phyloP scores from a whole-genome alignment of 169 alveolate genomes.

The Eimeria necatrix region DNA sequence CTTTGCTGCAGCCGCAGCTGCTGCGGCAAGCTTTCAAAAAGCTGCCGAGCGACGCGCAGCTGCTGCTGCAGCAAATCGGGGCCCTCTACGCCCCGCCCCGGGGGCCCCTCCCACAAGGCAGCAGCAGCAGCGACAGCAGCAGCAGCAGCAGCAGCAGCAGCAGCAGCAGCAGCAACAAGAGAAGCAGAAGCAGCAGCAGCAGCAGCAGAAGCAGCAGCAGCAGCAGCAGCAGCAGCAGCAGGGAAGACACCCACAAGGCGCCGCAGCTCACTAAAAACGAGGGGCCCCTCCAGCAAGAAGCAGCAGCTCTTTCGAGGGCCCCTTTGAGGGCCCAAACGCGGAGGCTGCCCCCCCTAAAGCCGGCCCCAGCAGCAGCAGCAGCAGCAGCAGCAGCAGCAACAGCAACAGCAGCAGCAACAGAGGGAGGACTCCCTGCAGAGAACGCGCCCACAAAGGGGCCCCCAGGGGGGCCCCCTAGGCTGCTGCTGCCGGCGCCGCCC shows the following conservation, averaged over 20 bases:
- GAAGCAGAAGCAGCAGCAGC: constrained; percentile 41
- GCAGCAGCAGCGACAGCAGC: constrained; percentile 12
- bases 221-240: constrained; percentile 56
- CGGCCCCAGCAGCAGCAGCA: constrained; percentile 21
- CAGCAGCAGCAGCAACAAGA: constrained; percentile 30
- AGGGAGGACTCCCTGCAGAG: constrained; percentile 1
- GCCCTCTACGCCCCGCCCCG: neutral
- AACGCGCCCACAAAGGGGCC: neutral
- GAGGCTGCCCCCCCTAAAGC: constrained; percentile 21
- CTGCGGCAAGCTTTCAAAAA: neutral
- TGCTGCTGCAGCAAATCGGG: constrained; percentile 35
- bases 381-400: constrained; percentile 51
- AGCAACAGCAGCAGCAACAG: constrained; percentile 14
- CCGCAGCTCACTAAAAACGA: neutral
- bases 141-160: constrained; percentile 54
- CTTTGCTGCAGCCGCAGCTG: neutral
- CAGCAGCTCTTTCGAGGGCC: neutral
- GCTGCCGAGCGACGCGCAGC: constrained; percentile 6
- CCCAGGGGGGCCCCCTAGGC: constrained; percentile 29
- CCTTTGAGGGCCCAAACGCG: neutral
- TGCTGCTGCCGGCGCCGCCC: neutral
- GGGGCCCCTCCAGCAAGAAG: neutral
- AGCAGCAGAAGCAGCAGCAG: neutral
- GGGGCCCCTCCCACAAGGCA: neutral
- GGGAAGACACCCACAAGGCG: neutral